Evolutionary conservation across 1,284 basidiomycete species (phyloP), one percentile per base, ranked within the genome.

Genomic region (Blastosporella zonata): DNA sequence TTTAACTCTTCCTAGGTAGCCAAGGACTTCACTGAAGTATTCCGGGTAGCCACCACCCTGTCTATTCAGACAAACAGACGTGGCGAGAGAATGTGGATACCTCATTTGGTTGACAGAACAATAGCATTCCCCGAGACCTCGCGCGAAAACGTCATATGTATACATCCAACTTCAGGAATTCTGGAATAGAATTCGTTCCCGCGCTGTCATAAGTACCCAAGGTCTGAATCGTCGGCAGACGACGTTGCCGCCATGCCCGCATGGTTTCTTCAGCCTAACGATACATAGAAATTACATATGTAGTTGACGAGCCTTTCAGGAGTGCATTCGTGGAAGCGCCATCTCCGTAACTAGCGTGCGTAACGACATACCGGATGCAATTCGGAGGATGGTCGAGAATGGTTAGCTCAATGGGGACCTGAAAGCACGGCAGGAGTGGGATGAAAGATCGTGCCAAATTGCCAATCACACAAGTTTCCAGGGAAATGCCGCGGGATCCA

Each of bases 201-300:
- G 53, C 56, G 56, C 53, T 59, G 58, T 57, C 58, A 54, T n/a
- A n/a, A n/a, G 27, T 27, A 15, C 21, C 38, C 21, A 34, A 35
- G 34, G 4, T 37, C 20, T 20, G 31, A 28, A 21, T 28, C 9
- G 20, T 22, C 33, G 23, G 23, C 36, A 29, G 37, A 44, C 29
- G n/a, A 33, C 23, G 28, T 20, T 41, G 42, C 25, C 20, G 43
- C 37, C 9, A 41, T 47, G 37, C 13, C 39, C 36, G 8, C 23
- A 22, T 27, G n/a, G 20, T 33, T n/a, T 43, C 21, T 22, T 43
- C 10, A 43, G 23, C 25, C 39, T 43, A 43, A 43, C 20, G 41
- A 43, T 27, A 34, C 18, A 43, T 37, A 22, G 18, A 37, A 22
- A 37, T 12, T 2, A 22, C 6, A 33, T 27, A 27, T 6, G 2